Percentiles rank a stretch among this genome's conserved stretches.
Evolutionary conservation across 768 basidiomycete genomes (phyloP).

Genomic region (Serendipita vermifera): DNA sequence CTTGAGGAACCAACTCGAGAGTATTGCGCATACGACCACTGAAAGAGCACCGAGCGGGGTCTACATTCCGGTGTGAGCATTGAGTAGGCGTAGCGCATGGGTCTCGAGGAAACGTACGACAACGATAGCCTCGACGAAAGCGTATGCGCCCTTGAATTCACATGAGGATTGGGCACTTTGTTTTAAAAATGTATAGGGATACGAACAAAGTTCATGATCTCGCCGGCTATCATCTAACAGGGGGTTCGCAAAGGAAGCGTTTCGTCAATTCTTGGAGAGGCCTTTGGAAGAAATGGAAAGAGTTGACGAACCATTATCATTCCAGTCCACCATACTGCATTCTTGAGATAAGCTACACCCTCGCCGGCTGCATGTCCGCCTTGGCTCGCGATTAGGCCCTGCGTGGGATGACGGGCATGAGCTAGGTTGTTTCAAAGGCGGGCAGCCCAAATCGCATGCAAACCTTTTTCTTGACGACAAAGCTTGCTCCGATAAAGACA

Average conservation of each 20-base stretch:
- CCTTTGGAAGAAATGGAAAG: not conserved
- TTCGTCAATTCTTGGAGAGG: not conserved
- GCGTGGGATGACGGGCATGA: slow-evolving; percentile 60
- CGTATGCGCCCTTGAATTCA: slow-evolving; percentile 42
- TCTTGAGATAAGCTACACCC: slow-evolving; percentile 14
- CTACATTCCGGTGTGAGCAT: slow-evolving; percentile 24
- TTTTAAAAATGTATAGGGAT: not conserved
- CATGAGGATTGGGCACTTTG: slow-evolving; percentile 12
- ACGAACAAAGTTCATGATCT: slow-evolving; percentile 23
- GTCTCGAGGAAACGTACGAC: slow-evolving; percentile 42
- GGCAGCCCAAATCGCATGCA: slow-evolving; percentile 68
- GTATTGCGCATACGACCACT: slow-evolving; percentile 86
- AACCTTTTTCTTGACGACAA: slow-evolving; percentile 98
- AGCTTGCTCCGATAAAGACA: slow-evolving; percentile 78
- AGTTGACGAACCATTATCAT: slow-evolving; percentile 56
- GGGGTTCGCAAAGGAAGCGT: slow-evolving; percentile 5
- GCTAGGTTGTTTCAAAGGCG: slow-evolving; percentile 83
- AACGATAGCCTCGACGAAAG: slow-evolving; percentile 83
- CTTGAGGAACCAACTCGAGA: slow-evolving; percentile 86
- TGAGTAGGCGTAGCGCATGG: slow-evolving; percentile 10
- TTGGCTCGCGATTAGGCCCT: slow-evolving; percentile 12
- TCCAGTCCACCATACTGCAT: slow-evolving; percentile 88
- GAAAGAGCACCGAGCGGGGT: slow-evolving; percentile 94
- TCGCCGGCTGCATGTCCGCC: not conserved
- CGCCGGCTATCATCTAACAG: slow-evolving; percentile 76